phyloP scores from a whole-genome alignment of 179 eudicot species.

The Silene noctiflora region DNA sequence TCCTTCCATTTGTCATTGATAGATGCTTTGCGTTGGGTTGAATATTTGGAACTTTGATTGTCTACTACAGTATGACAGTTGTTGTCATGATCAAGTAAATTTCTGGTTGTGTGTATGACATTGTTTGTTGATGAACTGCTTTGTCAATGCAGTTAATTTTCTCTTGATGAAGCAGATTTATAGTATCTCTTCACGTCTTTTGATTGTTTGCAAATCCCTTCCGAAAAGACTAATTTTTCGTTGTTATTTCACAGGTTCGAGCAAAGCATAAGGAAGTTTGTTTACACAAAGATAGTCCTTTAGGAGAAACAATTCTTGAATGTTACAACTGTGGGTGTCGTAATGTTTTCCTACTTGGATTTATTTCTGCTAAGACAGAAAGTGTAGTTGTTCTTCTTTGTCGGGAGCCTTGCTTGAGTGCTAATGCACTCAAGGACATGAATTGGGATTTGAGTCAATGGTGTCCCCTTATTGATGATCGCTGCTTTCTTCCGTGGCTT shows the following conservation, averaged over 20 bases:
- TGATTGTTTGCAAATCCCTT: background rate
- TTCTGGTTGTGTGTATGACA: background rate
- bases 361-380: conserved; percentile 95
- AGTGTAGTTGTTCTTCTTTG: conserved; percentile 96
- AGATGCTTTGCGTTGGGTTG: background rate
- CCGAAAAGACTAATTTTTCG: conserved; percentile 45
- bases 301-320: conserved; percentile 95
- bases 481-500: conserved; percentile 93
- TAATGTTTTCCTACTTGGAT: conserved; percentile 93
- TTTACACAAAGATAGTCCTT: conserved; percentile 94
- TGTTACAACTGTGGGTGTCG: conserved; percentile 99
- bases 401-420: conserved; percentile 89
- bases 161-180: background rate
- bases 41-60: background rate
- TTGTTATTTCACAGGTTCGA: conserved; percentile 78
- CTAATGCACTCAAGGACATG: conserved; percentile 96
- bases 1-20: background rate
- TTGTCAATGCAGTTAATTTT: background rate
- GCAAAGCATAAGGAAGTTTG: conserved; percentile 99
- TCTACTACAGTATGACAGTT: background rate
- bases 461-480: conserved; percentile 99
- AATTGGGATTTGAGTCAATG: conserved; percentile 99
- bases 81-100: background rate
- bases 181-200: background rate
- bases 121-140: background rate